Conservation (phyloP, 2,329 filamentous ascomycete genomes). For the Emmonsia crescens region DNA sequence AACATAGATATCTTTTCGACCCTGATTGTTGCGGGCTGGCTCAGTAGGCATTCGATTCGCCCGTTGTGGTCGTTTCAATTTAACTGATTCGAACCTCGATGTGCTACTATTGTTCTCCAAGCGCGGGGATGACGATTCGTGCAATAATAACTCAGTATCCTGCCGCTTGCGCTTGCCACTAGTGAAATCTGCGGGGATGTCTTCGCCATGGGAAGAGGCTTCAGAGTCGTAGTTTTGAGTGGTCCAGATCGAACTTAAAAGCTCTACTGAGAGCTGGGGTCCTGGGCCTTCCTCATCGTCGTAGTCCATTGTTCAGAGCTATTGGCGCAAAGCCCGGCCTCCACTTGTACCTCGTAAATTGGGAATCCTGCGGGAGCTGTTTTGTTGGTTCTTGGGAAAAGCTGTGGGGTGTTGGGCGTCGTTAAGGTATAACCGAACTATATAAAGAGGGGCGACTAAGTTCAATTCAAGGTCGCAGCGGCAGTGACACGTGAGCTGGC, state of each 20-base stretch:
- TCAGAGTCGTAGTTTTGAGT: not conserved
- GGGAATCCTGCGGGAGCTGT: not conserved
- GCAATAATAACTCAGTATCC: not conserved
- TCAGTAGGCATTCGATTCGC: not conserved
- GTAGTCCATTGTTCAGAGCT: not conserved
- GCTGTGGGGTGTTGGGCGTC: not conserved
- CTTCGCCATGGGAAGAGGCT: not conserved
- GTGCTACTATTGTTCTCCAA: not conserved
- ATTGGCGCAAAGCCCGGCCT: not conserved
- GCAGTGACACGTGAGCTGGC: not conserved
- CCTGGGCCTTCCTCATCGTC: not conserved
- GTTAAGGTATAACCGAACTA: too few relatives aligned
- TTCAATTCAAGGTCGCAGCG: not conserved
- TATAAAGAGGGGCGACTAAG: too few relatives aligned
- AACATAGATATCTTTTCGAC: not conserved
- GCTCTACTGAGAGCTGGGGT: not conserved
- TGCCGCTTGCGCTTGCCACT: not conserved
- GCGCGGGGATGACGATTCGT: not conserved
- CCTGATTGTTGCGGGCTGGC: not conserved
- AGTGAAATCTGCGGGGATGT: not conserved
- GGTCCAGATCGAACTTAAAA: not conserved
- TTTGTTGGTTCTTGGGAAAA: not conserved
- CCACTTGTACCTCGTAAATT: not conserved
- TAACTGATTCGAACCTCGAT: not conserved
- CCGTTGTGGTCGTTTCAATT: not conserved